phyloP scores from a whole-genome alignment of 2,329 filamentous ascomycete genomes.

The Neonectria hederae region DNA sequence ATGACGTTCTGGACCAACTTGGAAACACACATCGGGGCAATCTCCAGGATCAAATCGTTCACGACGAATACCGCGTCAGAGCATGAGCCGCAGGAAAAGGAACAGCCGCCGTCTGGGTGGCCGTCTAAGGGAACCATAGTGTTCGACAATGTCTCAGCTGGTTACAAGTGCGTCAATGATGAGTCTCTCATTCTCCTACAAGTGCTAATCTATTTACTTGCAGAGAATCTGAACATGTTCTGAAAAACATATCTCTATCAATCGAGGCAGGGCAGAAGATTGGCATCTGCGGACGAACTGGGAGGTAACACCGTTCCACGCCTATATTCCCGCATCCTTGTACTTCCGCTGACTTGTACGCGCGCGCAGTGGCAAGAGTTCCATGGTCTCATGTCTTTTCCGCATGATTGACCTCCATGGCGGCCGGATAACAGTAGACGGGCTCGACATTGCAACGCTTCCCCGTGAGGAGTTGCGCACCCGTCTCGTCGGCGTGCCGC shows the following conservation, averaged over 20 bases:
- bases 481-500: conserved; percentile 55
- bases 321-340: rapidly evolving
- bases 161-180: conserved; percentile 23
- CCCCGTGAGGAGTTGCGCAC: conserved; percentile 40
- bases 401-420: conserved; percentile 54
- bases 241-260: conserved; percentile 18
- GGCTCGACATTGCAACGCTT: conserved; percentile 47
- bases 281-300: conserved; percentile 33
- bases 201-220: rapidly evolving
- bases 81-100: conserved; percentile 25
- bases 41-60: conserved; percentile 38
- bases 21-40: conserved; percentile 43
- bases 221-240: conserved; percentile 16
- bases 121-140: conserved; percentile 81
- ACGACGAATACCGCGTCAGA: conserved; percentile 25
- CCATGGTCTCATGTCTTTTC: conserved; percentile 48
- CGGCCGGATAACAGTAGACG: conserved; percentile 57
- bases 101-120: conserved; percentile 74
- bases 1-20: conserved; percentile 45
- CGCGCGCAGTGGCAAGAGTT: conserved; percentile 58
- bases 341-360: background rate
- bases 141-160: conserved; percentile 67
- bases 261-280: conserved; percentile 31
- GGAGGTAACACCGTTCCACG: conserved; percentile 18
- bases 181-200: background rate